phyloP scores from a whole-genome alignment of 257 asterid genomes.

The Solanum chiquidenum region DNA sequence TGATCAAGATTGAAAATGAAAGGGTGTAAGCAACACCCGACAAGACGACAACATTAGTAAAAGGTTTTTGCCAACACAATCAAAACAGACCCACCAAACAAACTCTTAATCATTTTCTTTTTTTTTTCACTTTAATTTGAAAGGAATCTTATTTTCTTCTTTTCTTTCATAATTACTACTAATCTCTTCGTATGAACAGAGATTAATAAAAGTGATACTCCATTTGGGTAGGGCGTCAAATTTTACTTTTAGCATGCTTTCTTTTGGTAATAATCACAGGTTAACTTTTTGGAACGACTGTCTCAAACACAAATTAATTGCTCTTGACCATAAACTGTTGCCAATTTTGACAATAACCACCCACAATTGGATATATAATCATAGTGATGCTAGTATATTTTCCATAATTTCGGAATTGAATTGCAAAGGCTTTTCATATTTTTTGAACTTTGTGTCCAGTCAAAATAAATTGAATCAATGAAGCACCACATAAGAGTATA shows the following conservation, averaged over 20 bases:
- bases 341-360: neutral
- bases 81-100: slow-evolving; percentile 48
- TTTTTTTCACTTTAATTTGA: slow-evolving; percentile 16
- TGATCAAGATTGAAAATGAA: slow-evolving; percentile 53
- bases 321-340: slow-evolving; percentile 2
- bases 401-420: neutral
- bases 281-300: slow-evolving; percentile 11
- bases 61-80: slow-evolving; percentile 48
- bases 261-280: slow-evolving; percentile 13
- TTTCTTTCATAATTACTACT: slow-evolving; percentile 15
- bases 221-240: slow-evolving; percentile 15
- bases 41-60: slow-evolving; percentile 44
- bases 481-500: neutral
- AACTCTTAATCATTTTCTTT: slow-evolving; percentile 8
- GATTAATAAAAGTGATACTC: neutral
- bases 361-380: neutral
- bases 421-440: neutral
- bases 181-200: slow-evolving; percentile 9
- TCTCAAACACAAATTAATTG: slow-evolving; percentile 6
- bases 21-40: slow-evolving; percentile 42
- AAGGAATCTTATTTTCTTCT: slow-evolving; percentile 6
- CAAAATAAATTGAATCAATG: too few species aligned
- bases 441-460: too few species aligned
- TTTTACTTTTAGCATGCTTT: slow-evolving; percentile 16
- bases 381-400: neutral